Base-by-base conservation (phyloP, 23 red algal genomes). In the Porphyridium purpureum region DNA sequence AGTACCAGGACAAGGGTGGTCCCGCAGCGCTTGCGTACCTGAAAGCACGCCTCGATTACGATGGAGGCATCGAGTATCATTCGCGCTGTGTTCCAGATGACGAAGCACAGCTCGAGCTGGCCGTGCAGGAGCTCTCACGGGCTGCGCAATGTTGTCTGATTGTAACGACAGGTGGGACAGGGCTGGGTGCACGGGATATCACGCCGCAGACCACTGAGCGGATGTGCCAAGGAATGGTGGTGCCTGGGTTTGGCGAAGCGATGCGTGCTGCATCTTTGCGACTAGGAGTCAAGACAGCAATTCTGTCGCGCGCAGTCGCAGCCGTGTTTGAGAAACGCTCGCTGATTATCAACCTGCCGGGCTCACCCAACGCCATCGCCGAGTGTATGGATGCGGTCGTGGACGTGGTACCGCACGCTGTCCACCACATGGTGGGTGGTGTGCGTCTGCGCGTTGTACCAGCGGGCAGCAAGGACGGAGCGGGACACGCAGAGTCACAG, bases 101-200 rank as follows among this genome's bases (percentile, higher is more conserved):
- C 27, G 24, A 53, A 4, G 27, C 29, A 4, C 24, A 31, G 17
- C 69, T 86, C 33, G 56, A 54, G 49, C 24, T 31, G 14, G 66
- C 61, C 19, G 62, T 86, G 27, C 64, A 55, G 33, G 35, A 33
- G 24, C 29, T 86, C 5, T 47, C 70, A n/a, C n/a, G 41, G 14
- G 35, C 62, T 0, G 15, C 19, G 21, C n/a, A 19, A 14, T 75
- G 68, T 40, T 74, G 41, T 21, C 64, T 86, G 1, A 66, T 86
- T 5, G 40, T 86, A 2, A 86, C 81, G 29, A 86, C 81, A 15
- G 81, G 81, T 5, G 81, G 81, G 4, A 86, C 81, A 24, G 81
- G 81, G 1, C 81, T 69, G 21, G 67, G 59, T 0, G 69, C 67
- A 21, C 60, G 81, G 58, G 81, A 86, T 30, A 63, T 86, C 29